phyloP scores from a whole-genome alignment of 352 stramenopile species.

The Globisporangium nagaii region DNA sequence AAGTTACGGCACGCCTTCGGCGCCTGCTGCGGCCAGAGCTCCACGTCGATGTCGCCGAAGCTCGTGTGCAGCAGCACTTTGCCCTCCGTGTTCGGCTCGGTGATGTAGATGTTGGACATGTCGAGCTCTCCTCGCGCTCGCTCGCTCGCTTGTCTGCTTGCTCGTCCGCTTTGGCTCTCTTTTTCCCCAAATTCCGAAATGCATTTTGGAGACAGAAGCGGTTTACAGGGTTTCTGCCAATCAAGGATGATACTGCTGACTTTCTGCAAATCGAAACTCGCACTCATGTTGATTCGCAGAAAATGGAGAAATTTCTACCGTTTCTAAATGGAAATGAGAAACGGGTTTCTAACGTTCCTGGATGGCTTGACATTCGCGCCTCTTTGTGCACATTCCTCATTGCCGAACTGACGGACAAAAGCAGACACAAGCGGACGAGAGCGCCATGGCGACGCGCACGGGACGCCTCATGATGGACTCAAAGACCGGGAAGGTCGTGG shows the following conservation, averaged over 20 bases:
- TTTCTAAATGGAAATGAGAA: neutral
- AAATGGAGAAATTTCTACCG: neutral
- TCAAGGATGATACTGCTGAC: no score
- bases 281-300: neutral
- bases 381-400: neutral
- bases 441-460: slow-evolving; percentile 46
- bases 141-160: neutral
- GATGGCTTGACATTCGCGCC: neutral
- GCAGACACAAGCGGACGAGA: neutral
- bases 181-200: neutral
- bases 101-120: slow-evolving; percentile 98
- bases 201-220: no score
- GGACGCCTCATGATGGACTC: slow-evolving; percentile 46
- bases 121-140: no score
- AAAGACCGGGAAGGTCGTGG: slow-evolving; percentile 54
- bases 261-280: no score
- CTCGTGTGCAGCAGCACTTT: slow-evolving; percentile 97
- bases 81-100: slow-evolving; percentile 93
- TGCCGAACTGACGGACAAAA: neutral
- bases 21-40: slow-evolving; percentile 96
- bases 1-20: slow-evolving; percentile 93
- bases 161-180: neutral
- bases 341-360: neutral
- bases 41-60: slow-evolving; percentile 96
- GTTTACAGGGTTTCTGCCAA: no score